Conservation (phyloP, 805 yeast genomes). For the Wickerhamiella galacta region DNA sequence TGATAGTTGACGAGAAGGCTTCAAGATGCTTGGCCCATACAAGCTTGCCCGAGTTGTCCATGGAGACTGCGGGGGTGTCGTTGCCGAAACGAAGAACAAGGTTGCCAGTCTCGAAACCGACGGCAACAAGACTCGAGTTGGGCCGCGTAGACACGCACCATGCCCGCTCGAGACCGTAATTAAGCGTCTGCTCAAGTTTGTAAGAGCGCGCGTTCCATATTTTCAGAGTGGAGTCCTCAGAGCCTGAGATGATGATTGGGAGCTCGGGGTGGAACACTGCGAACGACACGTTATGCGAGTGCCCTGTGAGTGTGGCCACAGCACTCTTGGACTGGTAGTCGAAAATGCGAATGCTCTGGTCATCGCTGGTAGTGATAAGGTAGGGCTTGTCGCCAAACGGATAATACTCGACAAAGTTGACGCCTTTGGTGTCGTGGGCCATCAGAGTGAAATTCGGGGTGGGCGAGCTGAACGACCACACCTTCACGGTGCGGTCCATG, state of each 20-base stretch:
- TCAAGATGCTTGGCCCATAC: conserved; percentile 86
- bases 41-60: conserved; percentile 85
- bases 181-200: conserved; percentile 79
- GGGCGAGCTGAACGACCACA: conserved; percentile 84
- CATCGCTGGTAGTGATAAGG: conserved; percentile 80
- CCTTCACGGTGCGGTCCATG: conserved; percentile 87
- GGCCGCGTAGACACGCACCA: conserved; percentile 82
- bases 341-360: conserved; percentile 77
- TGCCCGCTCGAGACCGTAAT: conserved; percentile 84
- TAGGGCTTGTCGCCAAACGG: conserved; percentile 97
- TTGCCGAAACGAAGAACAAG: conserved; percentile 80
- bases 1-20: conserved; percentile 67
- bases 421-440: conserved; percentile 88
- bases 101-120: conserved; percentile 91
- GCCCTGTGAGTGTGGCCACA: conserved; percentile 90
- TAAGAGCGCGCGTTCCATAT: conserved; percentile 93
- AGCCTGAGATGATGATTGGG: conserved; percentile 87
- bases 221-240: conserved; percentile 89
- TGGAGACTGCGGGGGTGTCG: conserved; percentile 83
- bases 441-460: conserved; percentile 80
- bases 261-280: conserved; percentile 97
- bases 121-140: conserved; percentile 62
- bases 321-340: conserved; percentile 94
- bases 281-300: conserved; percentile 83
- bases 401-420: conserved; percentile 89